Percentiles rank a stretch among this genome's conserved stretches.
These are phyloP conservation scores for Cryphonectria carpinicola DNA, from an alignment of 2,329 filamentous ascomycete species.

Conservation along the genomic window DNA sequence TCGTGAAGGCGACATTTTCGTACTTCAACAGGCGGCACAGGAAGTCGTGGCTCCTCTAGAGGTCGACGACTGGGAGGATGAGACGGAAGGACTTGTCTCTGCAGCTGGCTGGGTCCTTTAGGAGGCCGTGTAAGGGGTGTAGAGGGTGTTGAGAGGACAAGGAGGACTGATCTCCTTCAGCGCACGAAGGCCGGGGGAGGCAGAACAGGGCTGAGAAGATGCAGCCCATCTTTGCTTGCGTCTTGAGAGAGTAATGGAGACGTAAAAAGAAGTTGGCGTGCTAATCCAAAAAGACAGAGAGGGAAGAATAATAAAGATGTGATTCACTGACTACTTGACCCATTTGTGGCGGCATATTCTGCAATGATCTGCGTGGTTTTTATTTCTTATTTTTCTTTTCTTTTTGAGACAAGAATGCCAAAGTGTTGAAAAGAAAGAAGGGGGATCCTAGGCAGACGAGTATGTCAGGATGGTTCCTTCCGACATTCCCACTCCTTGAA, in stretches of 20 bases:
- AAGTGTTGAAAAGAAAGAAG: background rate
- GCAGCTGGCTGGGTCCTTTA: background rate
- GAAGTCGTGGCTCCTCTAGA: background rate
- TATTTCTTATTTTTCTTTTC: background rate
- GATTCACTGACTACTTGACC: too few relatives aligned
- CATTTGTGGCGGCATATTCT: background rate
- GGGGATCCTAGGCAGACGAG: too few relatives aligned
- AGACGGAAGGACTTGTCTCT: background rate
- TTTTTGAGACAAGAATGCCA: background rate
- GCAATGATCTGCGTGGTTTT: background rate
- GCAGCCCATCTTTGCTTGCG: background rate
- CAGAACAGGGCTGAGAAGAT: background rate
- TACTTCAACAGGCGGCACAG: background rate
- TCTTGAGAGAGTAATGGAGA: too few relatives aligned
- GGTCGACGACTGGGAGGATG: background rate
- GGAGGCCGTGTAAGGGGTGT: background rate
- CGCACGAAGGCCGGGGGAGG: background rate
- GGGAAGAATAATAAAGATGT: background rate
- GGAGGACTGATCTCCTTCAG: background rate
- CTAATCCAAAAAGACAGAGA: background rate
- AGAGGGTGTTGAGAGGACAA: background rate
- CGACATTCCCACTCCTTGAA: background rate
- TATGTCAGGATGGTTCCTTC: background rate
- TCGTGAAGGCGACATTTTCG: background rate
- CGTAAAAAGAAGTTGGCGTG: background rate